phyloP scores from a whole-genome alignment of 208 protist genomes.

The Crithidia thermophila region DNA sequence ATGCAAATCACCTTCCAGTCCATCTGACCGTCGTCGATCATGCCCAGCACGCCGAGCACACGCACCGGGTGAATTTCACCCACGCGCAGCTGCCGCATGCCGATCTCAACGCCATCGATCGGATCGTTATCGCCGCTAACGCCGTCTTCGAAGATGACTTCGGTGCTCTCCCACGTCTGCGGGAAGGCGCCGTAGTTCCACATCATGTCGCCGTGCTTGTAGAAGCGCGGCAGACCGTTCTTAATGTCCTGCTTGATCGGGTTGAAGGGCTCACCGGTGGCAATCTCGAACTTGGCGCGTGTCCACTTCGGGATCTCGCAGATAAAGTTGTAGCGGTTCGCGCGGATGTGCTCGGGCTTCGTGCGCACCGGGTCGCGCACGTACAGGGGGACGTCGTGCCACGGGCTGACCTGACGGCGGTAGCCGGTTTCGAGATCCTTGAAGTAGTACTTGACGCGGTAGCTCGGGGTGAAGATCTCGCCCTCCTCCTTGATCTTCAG shows the following conservation, averaged over 20 bases:
- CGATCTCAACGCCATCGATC: slow-evolving; percentile 92
- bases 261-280: slow-evolving; percentile 93
- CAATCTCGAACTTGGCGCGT: slow-evolving; percentile 96
- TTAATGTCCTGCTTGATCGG: slow-evolving; percentile 97
- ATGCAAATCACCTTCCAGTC: slow-evolving; percentile 96
- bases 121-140: slow-evolving; percentile 93
- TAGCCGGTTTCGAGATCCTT: slow-evolving; percentile 82
- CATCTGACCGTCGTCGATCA: slow-evolving; percentile 96
- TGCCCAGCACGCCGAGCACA: slow-evolving; percentile 91
- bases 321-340: slow-evolving; percentile 93
- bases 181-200: slow-evolving; percentile 97
- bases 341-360: slow-evolving; percentile 73
- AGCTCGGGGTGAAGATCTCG: slow-evolving; percentile 91
- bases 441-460: slow-evolving; percentile 92
- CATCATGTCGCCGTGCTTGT: slow-evolving; percentile 97
- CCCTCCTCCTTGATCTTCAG: slow-evolving; percentile 81
- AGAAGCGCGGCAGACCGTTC: slow-evolving; percentile 95
- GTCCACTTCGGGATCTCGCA: slow-evolving; percentile 96
- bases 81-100: slow-evolving; percentile 79
- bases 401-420: slow-evolving; percentile 85
- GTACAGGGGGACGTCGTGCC: slow-evolving; percentile 92
- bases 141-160: slow-evolving; percentile 82
- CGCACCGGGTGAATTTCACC: slow-evolving; percentile 87
- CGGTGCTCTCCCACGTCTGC: slow-evolving; percentile 96
- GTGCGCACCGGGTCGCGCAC: slow-evolving; percentile 89